Conservation (phyloP, 2,329 filamentous ascomycete genomes). For the Verticillium dahliae region DNA sequence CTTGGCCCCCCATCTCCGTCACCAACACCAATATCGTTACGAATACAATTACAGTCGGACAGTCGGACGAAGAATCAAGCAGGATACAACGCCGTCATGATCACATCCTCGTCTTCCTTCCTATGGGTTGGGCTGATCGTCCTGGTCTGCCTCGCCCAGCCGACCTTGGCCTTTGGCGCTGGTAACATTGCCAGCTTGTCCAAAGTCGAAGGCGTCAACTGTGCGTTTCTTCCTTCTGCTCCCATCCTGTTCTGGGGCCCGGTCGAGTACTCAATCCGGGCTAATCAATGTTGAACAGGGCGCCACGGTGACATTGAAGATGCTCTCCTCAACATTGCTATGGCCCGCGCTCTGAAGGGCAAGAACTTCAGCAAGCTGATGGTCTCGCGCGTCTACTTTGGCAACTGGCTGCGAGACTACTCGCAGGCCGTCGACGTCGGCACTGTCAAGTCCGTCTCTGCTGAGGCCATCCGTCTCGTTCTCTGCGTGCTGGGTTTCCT, state of each 20-base stretch:
- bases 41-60: not conserved
- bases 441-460: conserved; percentile 83
- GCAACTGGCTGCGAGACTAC: conserved; percentile 88
- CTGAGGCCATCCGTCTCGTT: conserved; percentile 83
- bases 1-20: conserved; percentile 1
- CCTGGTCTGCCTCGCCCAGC: conserved; percentile 60
- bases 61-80: conserved; percentile 3
- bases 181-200: conserved; percentile 81
- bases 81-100: conserved; percentile 28
- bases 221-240: conserved; percentile 30
- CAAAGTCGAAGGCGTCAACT: conserved; percentile 79
- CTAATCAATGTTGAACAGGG: conserved; percentile 39
- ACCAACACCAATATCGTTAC: not conserved
- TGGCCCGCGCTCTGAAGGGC: conserved; percentile 43
- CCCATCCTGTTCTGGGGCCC: not conserved
- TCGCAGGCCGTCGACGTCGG: conserved; percentile 91
- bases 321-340: conserved; percentile 66
- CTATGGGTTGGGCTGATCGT: conserved; percentile 50
- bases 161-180: conserved; percentile 73
- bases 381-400: conserved; percentile 88
- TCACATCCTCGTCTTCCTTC: conserved; percentile 38
- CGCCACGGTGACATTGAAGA: conserved; percentile 92
- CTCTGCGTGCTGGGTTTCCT: conserved; percentile 88
- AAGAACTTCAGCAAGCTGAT: conserved; percentile 87
- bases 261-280: not conserved